Base-by-base conservation (phyloP, 768 basidiomycete genomes). In the Russula dissimulans region DNA sequence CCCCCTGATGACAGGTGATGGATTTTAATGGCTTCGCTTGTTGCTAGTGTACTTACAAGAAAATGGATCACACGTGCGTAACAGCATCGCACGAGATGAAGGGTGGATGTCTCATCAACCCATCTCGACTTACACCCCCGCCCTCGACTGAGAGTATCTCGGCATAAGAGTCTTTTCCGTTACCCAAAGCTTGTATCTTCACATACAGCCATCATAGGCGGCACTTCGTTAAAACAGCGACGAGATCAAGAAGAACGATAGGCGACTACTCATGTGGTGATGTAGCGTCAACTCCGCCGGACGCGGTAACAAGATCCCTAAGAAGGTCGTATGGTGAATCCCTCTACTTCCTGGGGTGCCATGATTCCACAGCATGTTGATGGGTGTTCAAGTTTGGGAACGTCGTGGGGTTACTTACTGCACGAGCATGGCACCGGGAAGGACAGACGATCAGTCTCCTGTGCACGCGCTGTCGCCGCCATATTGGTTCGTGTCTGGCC, bases 351-450 rank as follows among this genome's bases (percentile, higher is more conserved):
- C 29, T 31, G 22, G 42, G 31, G 5, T 8, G 56, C 60, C 56
- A 57, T 39, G 56, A 62, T 52, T 41, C 48, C 44, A 9, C 49
- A 51, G 60, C 60, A 32, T 62, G 61, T 62, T 57, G 61, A 57
- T 62, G 56, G 56, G 41, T 26, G 39, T 45, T 39, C 14, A 45
- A 44, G n/a, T 36, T 47, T 42, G 39, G 26, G 53, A 49, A 54
- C 52, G 22, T 53, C 51, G 56, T 61, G 60, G 60, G 17, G 14
- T 22, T 15, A 1, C 54, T 48, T 36, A 54, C 56, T 39, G 51
- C 57, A 57, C 22, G n/a, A 50, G 61, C 45, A 62, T 57, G 61
- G 56, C 14, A 14, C 41, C 17, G 44, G 34, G 26, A 14, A 14
- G 3, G 31, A 38, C 18, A 22, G 56, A 48, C 41, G 61, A 62